Evolutionary conservation across 2,329 filamentous ascomycete genomes (phyloP).

Genomic region (Xylariaceae sp.): DNA sequence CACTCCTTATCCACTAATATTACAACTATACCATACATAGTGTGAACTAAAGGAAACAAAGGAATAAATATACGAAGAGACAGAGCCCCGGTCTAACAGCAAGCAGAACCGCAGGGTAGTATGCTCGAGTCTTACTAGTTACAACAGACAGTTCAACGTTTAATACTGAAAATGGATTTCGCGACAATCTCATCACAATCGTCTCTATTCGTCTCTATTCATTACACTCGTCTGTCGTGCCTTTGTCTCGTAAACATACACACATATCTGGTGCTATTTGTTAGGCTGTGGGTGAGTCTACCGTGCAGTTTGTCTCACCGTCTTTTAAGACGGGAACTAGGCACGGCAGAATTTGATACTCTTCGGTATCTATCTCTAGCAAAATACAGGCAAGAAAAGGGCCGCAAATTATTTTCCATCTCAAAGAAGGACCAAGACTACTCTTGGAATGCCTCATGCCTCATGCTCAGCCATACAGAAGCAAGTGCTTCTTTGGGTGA

Average conservation of each 20-base stretch:
- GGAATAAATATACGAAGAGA: too few species aligned
- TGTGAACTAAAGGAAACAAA: too few species aligned
- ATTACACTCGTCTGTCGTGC: neutral
- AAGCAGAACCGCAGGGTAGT: too few species aligned
- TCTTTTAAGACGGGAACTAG: neutral
- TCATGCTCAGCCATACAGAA: conserved; percentile 8
- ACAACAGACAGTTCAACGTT: too few species aligned
- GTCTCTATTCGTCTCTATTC: conserved; percentile 10
- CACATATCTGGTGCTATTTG: too few species aligned
- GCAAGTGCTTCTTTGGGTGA: neutral
- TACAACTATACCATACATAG: too few species aligned
- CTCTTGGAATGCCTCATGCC: conserved; percentile 15
- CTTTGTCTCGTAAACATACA: neutral
- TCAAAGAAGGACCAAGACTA: neutral
- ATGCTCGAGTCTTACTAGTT: too few species aligned
- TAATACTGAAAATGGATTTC: too few species aligned
- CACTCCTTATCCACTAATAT: too few species aligned
- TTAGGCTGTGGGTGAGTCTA: too few species aligned
- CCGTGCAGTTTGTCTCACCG: neutral
- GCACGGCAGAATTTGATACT: too few species aligned
- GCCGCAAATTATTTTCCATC: neutral
- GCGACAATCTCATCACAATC: neutral
- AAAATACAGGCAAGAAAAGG: conserved; percentile 13
- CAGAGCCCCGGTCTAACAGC: too few species aligned
- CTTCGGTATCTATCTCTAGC: conserved; percentile 3